Evolutionary conservation across 2,329 filamentous ascomycete species (phyloP), one percentile per base, ranked within the genome.

Genomic region (Epichloe scottii): DNA sequence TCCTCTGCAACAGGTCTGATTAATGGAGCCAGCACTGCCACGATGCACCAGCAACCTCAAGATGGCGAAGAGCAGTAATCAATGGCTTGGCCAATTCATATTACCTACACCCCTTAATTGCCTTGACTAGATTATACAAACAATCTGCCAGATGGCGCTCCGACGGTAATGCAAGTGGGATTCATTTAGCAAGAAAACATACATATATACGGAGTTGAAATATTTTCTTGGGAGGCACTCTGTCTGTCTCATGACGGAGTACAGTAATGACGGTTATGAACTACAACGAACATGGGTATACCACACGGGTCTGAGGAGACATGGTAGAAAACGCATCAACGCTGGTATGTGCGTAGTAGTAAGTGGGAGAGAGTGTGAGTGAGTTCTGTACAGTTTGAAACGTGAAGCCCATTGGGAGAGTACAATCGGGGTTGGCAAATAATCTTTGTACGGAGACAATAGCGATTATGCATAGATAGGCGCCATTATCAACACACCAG

Each of bases 1-100:
- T 37, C 43, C 0, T 39, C 42, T 39, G 33, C 42, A 19, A 19
- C 35, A 26, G 33, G 43, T 12, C 10, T 46, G 4, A 50, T n/a
- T 3, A 40, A 47, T 33, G 33, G 63, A n/a, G 65, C 67, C 35
- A 69, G 67, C 58, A 68, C 66, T 5, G 67, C 66, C 12, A 62
- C 63, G 3, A 63, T 69, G 52, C 65, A 68, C 49, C 62, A 60
- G 47, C 56, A 59, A 51, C 48, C 21, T 11, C 47, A 38, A 17
- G 52, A 54, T 14, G 11, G 39, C 23, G 33, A 35, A 7, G 43
- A 52, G 21, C 21, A 42, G 8, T 43, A 19, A 42, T 12, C 21
- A 14, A 7, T 37, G 26, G 2, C 14, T 17, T 33, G n/a, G 17
- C 17, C 47, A 12, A 2, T 21, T 7, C 14, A 10, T 30, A 4